Evolutionary conservation across 768 basidiomycete genomes (phyloP).

Genomic region (Mycena polygramma): DNA sequence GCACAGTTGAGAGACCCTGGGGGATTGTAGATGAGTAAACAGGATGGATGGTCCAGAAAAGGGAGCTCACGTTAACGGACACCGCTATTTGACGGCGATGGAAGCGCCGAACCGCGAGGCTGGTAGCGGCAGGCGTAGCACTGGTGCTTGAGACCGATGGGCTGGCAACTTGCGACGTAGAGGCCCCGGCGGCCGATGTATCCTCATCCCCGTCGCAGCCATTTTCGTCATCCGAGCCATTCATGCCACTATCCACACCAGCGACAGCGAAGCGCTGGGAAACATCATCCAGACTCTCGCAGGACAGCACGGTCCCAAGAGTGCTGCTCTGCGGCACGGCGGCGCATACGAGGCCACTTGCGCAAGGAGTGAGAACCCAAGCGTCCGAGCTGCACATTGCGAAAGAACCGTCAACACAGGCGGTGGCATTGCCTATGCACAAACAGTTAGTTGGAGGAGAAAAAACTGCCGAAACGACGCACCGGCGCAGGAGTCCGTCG

Average conservation of each 20-base stretch:
- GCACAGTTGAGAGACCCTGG: constrained; percentile 2
- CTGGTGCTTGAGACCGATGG: not conserved
- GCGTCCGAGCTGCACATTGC: constrained; percentile 42
- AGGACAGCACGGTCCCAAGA: constrained; percentile 59
- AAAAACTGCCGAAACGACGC: constrained; percentile 31
- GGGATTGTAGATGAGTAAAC: not conserved
- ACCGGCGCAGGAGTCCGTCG: constrained; percentile 63
- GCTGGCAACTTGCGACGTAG: not conserved
- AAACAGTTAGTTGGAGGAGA: not conserved
- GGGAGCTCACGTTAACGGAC: not conserved
- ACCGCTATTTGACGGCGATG: constrained; percentile 23
- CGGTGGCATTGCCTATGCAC: constrained; percentile 23
- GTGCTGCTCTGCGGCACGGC: constrained; percentile 65
- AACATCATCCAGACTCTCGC: constrained; percentile 57
- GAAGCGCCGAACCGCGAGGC: constrained; percentile 22
- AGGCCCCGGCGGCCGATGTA: not conserved
- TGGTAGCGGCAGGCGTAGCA: not conserved
- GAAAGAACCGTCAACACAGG: constrained; percentile 15
- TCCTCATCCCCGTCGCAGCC: constrained; percentile 13
- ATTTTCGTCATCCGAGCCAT: not conserved
- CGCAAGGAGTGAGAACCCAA: constrained; percentile 33
- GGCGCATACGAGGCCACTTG: constrained; percentile 46
- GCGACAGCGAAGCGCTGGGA: constrained; percentile 54
- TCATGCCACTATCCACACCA: constrained; percentile 57
- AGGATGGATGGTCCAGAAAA: not conserved